Evolutionary conservation across 305 asterid genomes (phyloP), one percentile per base, ranked within the genome.

Genomic region (Solanum hybrid): DNA sequence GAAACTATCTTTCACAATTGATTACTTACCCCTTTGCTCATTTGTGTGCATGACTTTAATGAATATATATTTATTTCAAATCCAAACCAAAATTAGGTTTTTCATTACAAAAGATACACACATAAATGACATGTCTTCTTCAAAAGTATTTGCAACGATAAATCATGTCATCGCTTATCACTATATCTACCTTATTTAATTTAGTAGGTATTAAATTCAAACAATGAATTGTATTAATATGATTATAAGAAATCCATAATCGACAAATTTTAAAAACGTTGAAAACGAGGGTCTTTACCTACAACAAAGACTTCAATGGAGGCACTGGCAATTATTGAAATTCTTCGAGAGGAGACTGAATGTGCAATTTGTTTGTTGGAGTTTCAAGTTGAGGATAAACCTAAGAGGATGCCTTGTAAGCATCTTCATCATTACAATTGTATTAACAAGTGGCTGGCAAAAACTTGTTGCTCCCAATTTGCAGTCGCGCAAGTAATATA

Each of bases 291-390:
- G 31, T 24, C 5, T 16, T 5, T 51, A 73, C 35, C 35, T 14
- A 97, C 97, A 3, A 93, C 97, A 6, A 92, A 94, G 67, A 92
- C 94, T 2, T 94, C 98, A 18, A 67, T 67, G 5, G 16, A 67
- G 31, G 14, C 76, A 24, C 33, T 11, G 7, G 18, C 76, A 5
- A 69, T 24, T 69, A 4, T 69, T 69, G 76, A 11, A 69, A 24
- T 69, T 24, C 33, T 69, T 24, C 2, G 6, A 24, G 12, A 67
- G 74, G 29, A 67, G 28, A 28, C 8, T 69, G 76, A 71, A 75
- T 96, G 98, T 89, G 94, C 87, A 69, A 92, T 96, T 26, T 95
- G 97, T 91, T 92, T 95, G 93, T 96, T 95, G 88, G 97, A 94
- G 42, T 95, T 94, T 95, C 91, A 87, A 40, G 86, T 40, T 36